Percentiles rank a stretch among this genome's conserved stretches.
Evolutionary conservation across 108 stramenopile genomes (phyloP).

Genomic region (Seminavis robusta): DNA sequence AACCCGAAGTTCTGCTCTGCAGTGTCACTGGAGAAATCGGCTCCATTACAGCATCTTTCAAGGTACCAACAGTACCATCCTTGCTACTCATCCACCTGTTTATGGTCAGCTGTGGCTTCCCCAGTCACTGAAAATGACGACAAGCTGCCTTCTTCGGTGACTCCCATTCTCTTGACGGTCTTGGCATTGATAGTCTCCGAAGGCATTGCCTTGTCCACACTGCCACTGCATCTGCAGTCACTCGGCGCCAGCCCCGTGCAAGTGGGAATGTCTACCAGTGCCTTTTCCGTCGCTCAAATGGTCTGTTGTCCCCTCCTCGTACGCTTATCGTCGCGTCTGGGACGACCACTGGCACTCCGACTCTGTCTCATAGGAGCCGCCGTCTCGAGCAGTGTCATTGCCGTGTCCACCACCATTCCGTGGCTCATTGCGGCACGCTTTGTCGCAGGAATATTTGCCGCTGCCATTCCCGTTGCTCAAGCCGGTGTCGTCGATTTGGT

Average conservation of each 20-base stretch:
- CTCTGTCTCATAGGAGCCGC: constrained; percentile 21
- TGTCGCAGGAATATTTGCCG: constrained; percentile 28
- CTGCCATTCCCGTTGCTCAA: constrained; percentile 30
- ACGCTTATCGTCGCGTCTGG: constrained; percentile 9
- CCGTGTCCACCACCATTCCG: constrained; percentile 4
- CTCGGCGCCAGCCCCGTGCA: constrained; percentile 15
- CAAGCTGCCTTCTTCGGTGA: constrained; percentile 8
- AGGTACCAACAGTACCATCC: too few relatives aligned
- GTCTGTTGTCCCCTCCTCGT: constrained; percentile 20
- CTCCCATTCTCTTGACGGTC: constrained; percentile 21
- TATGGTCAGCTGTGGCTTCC: not conserved
- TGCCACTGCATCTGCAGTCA: constrained; percentile 24
- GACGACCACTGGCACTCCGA: constrained; percentile 12
- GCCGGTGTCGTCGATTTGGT: constrained; percentile 21
- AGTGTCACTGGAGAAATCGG: too few relatives aligned
- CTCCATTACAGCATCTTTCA: too few relatives aligned
- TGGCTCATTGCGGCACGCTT: constrained; percentile 12
- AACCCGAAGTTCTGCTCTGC: too few relatives aligned
- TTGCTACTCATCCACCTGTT: too few relatives aligned
- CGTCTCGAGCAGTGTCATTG: constrained; percentile 7
- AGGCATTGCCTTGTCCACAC: constrained; percentile 22
- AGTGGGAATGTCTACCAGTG: constrained; percentile 21
- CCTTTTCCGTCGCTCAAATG: constrained; percentile 30
- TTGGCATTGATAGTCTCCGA: constrained; percentile 32
- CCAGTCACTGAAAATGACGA: not conserved